Evolutionary conservation across 257 asterid genomes (phyloP), one percentile per base, ranked within the genome.

Genomic region (Gentiana macrophylla): DNA sequence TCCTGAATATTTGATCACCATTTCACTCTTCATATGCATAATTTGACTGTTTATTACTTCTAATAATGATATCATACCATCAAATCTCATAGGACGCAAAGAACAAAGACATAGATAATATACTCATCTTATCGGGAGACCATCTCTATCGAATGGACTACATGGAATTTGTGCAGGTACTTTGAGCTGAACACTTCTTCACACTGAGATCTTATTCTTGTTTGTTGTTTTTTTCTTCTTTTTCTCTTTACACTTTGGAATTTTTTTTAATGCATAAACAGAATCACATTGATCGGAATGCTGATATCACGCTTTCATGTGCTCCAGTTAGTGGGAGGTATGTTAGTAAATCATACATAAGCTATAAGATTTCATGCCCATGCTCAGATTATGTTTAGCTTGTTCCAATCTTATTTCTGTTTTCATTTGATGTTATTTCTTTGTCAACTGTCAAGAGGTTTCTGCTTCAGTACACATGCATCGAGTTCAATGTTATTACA

Each of bases 71-170:
- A 7, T 2, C 6, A 2, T 41, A 41, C 46, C 46, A 41, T 41
- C 2, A 41, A 5, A 11, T 2, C 5, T 57, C 69, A 62, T 58
- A 88, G 98, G 99, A 92, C 53, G 89, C 94, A 13, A 88, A 81
- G 84, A 78, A 89, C 56, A 92, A 92, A 74, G 82, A 92, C 64
- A 71, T 92, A 5, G 97, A 88, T 6, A 74, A 86, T 72, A 73
- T 91, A 65, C 35, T 91, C 72, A 87, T 91, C 56, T 70, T 91
- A 67, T 82, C 95, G 0, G 98, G 98, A 35, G 96, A 91, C 73
- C 98, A 91, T 63, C 92, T 91, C n/a, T 91, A 91, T 51, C 76
- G 98, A 69, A 91, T 91, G 98, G 96, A 84, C 64, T 91, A 91
- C 64, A 84, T 84, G 95, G 97, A 88, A 64, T 85, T 92, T 53